phyloP scores from a whole-genome alignment of 2,329 filamentous ascomycete genomes.

The Xylaria sp. region DNA sequence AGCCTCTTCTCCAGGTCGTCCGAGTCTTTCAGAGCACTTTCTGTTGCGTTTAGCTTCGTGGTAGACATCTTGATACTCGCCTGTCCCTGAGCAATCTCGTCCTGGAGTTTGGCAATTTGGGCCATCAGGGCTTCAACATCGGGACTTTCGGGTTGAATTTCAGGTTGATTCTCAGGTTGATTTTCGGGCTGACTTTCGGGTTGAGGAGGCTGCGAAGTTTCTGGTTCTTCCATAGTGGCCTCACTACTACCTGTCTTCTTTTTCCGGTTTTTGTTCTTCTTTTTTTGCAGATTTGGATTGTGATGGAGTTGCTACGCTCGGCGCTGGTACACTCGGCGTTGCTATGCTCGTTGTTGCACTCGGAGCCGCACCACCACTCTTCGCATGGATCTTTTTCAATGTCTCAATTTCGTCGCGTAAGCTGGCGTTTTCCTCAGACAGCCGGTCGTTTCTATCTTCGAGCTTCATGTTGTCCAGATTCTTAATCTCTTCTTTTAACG shows the following conservation, averaged over 20 bases:
- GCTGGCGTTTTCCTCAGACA: constrained; percentile 39
- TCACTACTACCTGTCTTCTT: constrained; percentile 72
- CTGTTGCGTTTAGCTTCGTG: constrained; percentile 67
- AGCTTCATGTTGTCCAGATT: constrained; percentile 25
- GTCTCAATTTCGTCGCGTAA: constrained; percentile 36
- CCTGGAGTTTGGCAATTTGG: constrained; percentile 47
- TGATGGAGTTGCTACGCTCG: neutral
- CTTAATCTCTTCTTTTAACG: constrained; percentile 45
- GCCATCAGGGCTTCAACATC: constrained; percentile 39
- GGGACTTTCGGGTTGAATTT: constrained; percentile 23
- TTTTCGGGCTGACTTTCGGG: constrained; percentile 7
- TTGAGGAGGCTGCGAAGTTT: constrained; percentile 31
- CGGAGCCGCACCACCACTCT: neutral
- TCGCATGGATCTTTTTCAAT: neutral
- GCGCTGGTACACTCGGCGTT: neutral
- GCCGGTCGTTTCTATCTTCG: constrained; percentile 26
- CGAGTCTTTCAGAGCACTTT: constrained; percentile 78
- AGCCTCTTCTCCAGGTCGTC: constrained; percentile 77
- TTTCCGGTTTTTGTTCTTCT: constrained; percentile 86
- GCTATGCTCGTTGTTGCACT: neutral
- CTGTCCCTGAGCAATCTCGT: constrained; percentile 60
- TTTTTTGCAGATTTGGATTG: constrained; percentile 55
- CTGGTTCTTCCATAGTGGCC: constrained; percentile 19
- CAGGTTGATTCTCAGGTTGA: too few species aligned
- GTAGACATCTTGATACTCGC: constrained; percentile 66